Evolutionary conservation across 1,284 basidiomycete species (phyloP).

Genomic region (Abortiporus biennis): DNA sequence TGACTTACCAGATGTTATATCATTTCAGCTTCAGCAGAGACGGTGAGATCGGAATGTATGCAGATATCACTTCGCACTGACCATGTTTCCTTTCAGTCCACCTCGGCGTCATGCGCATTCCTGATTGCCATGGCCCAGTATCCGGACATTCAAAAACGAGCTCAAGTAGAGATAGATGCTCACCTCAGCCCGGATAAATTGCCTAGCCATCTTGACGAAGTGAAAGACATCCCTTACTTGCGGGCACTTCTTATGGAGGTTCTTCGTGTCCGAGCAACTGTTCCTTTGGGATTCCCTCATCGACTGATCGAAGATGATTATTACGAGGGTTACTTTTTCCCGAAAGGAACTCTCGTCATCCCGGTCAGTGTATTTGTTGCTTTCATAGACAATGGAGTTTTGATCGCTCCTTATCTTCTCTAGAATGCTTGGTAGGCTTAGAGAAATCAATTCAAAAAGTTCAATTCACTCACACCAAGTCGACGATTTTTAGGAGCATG

Average conservation of each 20-base stretch:
- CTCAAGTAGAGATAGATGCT: slow-evolving; percentile 22
- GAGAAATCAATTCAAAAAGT: not conserved
- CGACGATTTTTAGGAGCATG: slow-evolving; percentile 14
- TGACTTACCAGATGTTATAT: no score
- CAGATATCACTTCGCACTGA: no score
- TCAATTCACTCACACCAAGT: no score
- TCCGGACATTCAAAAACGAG: slow-evolving; percentile 9
- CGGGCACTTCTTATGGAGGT: slow-evolving; percentile 14
- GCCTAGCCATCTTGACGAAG: slow-evolving; percentile 6
- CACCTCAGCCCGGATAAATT: slow-evolving; percentile 12
- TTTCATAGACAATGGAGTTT: no score
- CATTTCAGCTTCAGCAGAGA: no score
- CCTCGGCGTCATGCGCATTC: not conserved
- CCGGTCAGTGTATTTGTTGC: slow-evolving; percentile 4
- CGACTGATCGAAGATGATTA: slow-evolving; percentile 5
- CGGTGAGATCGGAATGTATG: no score
- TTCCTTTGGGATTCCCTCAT: slow-evolving; percentile 5
- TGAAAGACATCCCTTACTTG: slow-evolving; percentile 9
- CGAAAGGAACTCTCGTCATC: slow-evolving; percentile 5
- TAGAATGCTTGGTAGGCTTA: slow-evolving; percentile 5
- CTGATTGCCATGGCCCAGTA: not conserved
- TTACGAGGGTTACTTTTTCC: slow-evolving; percentile 7
- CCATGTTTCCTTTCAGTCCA: not conserved
- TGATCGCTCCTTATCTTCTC: no score
- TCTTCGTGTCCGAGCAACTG: slow-evolving; percentile 10